Percentiles rank a stretch among this genome's conserved stretches.
These are phyloP conservation scores for Saccharomycodes ludwigii DNA, from an alignment of 805 yeast species.

Conservation along the genomic window DNA sequence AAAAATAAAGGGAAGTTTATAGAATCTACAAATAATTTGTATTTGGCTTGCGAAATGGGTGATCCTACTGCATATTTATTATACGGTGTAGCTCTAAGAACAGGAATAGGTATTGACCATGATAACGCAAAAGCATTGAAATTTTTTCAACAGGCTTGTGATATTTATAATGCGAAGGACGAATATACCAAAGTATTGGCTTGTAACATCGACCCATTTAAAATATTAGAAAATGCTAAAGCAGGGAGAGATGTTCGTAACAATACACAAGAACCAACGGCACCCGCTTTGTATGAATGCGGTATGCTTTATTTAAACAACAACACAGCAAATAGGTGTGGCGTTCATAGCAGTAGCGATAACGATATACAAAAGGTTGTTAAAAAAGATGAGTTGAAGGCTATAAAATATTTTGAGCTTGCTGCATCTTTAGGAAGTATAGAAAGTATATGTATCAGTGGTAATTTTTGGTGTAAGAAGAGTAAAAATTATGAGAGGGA, in stretches of 20 bases:
- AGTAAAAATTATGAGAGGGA: conserved; percentile 37
- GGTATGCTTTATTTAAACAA: conserved; percentile 47
- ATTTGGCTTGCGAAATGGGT: conserved; percentile 51
- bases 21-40: conserved; percentile 59
- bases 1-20: conserved; percentile 47
- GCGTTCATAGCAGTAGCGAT: background rate
- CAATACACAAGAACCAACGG: conserved; percentile 30
- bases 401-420: conserved; percentile 45
- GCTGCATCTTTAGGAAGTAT: conserved; percentile 57
- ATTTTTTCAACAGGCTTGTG: conserved; percentile 48
- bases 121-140: conserved; percentile 41
- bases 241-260: conserved; percentile 20
- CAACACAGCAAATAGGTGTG: conserved; percentile 28
- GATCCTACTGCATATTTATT: conserved; percentile 54
- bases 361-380: conserved; percentile 5
- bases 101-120: conserved; percentile 56
- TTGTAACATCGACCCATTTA: conserved; percentile 24
- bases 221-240: conserved; percentile 15
- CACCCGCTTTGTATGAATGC: conserved; percentile 46
- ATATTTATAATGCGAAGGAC: conserved; percentile 18
- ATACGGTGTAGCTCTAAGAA: conserved; percentile 53
- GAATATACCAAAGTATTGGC: conserved; percentile 11
- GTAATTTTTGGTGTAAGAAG: conserved; percentile 51
- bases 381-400: conserved; percentile 40
- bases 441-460: conserved; percentile 60